Evolutionary conservation across 306 rosid species (phyloP), one percentile per base, ranked within the genome.

Genomic region (Medicago truncatula): DNA sequence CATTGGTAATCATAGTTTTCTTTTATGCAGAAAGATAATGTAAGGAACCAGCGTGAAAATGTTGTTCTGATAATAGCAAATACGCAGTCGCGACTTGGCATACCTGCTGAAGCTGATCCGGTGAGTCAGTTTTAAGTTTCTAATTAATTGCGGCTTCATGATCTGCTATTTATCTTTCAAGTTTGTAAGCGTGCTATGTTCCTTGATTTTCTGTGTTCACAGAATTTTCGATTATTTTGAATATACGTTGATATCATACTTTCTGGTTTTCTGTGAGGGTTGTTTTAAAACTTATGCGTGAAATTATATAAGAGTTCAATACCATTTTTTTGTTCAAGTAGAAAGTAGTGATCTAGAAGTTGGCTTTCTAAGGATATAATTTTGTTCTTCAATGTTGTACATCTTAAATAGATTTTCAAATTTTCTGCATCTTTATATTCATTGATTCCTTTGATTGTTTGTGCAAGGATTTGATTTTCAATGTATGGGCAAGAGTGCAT

Each of bases 1-100:
- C 41, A 60, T 67, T n/a, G 39, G 20, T 52, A 25, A 49, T 49
- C 14, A 14, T 40, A 62, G 36, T 61, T 61, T 59, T 58, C 54
- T 8, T 71, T 53, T 14, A 46, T 86, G 82, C 97, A 95, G 98
- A 85, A 80, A 85, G 97, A 92, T 88, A 92, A 95, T 68, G 67
- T 87, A 74, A 81, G 96, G 80, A 95, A 95, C 81, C 97, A 95
- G 85, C 93, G 97, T 75, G 98, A 95, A 85, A 86, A 90, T 83
- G 83, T 95, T 82, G 86, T 95, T 76, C 86, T 95, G 83, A 82
- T 88, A 86, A 72, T 95, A 83, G 97, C 98, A 50, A 95, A 95
- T 87, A 89, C 93, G 9, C 98, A 95, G 67, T 85, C 97, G 67
- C 91, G 86, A 74, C 91, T 90, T 78, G 87, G 84, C 77, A 86